Evolutionary conservation across 352 stramenopile genomes (phyloP).

Genomic region (Pythium myriotylum): DNA sequence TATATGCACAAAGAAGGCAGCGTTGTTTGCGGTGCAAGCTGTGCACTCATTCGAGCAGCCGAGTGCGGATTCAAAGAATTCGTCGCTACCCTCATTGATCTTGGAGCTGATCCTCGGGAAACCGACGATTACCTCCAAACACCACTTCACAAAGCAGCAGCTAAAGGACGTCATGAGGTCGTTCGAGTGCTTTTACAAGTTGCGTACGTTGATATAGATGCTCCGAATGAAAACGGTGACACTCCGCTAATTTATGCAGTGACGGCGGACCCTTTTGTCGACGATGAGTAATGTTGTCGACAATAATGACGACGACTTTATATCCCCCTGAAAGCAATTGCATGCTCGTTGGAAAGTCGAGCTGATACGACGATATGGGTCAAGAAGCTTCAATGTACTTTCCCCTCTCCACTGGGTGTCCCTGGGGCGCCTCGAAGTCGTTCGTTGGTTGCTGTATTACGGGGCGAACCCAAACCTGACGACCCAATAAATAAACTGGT

Average conservation of each 20-base stretch:
- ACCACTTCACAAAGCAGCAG: neutral
- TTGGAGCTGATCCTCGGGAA: constrained; percentile 1
- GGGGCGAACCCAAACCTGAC: constrained; percentile 3
- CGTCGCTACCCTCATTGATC: neutral
- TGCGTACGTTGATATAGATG: constrained; percentile 10
- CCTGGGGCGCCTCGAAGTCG: neutral
- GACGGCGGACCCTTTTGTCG: neutral
- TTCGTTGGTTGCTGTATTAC: neutral
- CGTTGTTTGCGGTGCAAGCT: neutral
- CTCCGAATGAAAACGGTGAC: neutral
- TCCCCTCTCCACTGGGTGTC: neutral
- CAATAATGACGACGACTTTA: neutral
- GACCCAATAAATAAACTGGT: neutral
- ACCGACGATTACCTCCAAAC: neutral
- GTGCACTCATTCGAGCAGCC: neutral
- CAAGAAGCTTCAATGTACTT: neutral
- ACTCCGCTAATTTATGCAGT: constrained; percentile 7
- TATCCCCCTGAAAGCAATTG: neutral
- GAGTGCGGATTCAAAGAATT: neutral
- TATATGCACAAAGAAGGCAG: neutral
- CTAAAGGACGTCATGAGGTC: neutral
- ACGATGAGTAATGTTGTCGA: neutral
- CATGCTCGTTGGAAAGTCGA: neutral
- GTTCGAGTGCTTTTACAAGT: neutral
- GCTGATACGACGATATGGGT: neutral